Base-by-base conservation (phyloP, 495 filamentous ascomycete genomes). In the Tuber borchii region DNA sequence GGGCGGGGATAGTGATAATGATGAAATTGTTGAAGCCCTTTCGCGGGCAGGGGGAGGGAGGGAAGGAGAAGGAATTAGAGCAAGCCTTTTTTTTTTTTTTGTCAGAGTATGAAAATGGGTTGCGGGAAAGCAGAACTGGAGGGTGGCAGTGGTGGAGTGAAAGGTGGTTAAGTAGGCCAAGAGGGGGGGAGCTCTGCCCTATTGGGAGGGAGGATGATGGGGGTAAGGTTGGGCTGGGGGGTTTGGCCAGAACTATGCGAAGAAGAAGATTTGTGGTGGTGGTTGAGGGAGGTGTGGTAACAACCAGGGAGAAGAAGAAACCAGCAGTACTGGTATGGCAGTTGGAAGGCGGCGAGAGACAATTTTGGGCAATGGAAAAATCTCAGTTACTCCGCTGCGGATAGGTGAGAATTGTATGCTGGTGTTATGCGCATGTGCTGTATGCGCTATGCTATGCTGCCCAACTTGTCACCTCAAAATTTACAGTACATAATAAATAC, bases 51-150 rank as follows among this genome's bases (percentile, higher is more conserved):
- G 40, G 71, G 37, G n/a, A 72, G 69, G 12, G 34, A 69, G 39
- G 39, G 34, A 69, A 26, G 39, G 68, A 43, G 40, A 43, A 56
- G 17, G 45, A 37, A 22, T 0, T 31, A 56, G 65, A 40, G 72
- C n/a, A n/a, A n/a, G 56, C 14, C 56, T 65, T 65, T 34, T 34
- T 65, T 2, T 17, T 16, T 65, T 56, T 65, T 7, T 31, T 37
- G 34, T 75, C 20, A 19, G 71, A 42, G n/a, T 43, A 65, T 40
- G 31, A 70, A 68, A 77, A 37, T 45, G 71, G 6, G 26, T 31
- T 17, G 46, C 61, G 31, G 22, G 51, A 71, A 69, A 40, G 68
- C 71, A 51, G 51, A 22, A 14, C 26, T 39, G 45, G 45, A 37
- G 71, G 34, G 34, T 39, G 43, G 70, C 19, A 44, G 31, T 56